These are phyloP conservation scores for Hebeloma cylindrosporum DNA, from an alignment of 768 basidiomycete species.

Conservation along the genomic window DNA sequence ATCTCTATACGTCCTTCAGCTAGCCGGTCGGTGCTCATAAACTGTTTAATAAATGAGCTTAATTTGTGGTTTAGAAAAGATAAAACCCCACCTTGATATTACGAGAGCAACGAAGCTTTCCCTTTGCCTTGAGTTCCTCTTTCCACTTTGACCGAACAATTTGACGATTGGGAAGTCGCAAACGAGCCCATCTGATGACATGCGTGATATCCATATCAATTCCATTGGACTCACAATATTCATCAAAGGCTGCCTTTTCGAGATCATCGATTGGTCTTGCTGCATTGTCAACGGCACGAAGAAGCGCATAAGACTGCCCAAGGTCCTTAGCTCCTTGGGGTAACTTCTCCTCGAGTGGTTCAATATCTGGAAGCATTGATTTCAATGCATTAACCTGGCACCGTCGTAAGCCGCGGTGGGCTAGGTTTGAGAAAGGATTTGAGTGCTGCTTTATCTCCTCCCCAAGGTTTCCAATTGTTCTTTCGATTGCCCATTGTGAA, in stretches of 20 bases:
- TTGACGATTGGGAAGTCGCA: neutral
- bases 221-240: neutral
- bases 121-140: neutral
- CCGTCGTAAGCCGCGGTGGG: constrained; percentile 11
- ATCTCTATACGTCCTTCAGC: too few species aligned
- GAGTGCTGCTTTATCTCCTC: constrained; percentile 23
- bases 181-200: neutral
- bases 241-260: neutral
- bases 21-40: too few species aligned
- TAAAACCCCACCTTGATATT: too few species aligned
- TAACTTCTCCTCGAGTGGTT: too few species aligned
- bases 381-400: constrained; percentile 15
- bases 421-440: constrained; percentile 16
- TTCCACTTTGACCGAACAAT: neutral
- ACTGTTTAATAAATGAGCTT: too few species aligned
- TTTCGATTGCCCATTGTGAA: constrained; percentile 33
- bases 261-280: neutral
- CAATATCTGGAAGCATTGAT: constrained; percentile 2
- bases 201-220: neutral
- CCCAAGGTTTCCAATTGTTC: constrained; percentile 29
- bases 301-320: neutral
- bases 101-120: too few species aligned
- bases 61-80: too few species aligned
- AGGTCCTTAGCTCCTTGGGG: too few species aligned
- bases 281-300: neutral